Conservation (phyloP, 805 yeast species). For the Hanseniaspora singularis region DNA sequence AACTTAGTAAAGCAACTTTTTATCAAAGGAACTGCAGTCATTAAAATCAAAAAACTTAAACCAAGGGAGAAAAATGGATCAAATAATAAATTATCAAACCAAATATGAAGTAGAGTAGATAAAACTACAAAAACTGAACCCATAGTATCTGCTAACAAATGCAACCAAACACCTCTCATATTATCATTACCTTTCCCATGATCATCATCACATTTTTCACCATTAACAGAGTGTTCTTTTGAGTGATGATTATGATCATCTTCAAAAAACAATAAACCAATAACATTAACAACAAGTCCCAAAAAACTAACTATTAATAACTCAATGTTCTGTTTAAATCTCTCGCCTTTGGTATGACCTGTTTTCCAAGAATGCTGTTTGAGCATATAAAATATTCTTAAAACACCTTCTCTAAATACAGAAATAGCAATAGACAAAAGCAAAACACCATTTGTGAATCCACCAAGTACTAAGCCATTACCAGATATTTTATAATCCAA, state of each 20-base stretch:
- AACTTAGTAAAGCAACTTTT: conserved; percentile 57
- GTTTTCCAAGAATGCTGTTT: background rate
- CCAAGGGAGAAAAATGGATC: conserved; percentile 88
- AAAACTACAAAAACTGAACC: conserved; percentile 97
- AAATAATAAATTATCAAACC: conserved; percentile 57
- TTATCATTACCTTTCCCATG: conserved; percentile 37
- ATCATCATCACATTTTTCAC: conserved; percentile 21
- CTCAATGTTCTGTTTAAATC: conserved; percentile 68
- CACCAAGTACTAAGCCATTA: conserved; percentile 58
- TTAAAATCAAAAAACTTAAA: conserved; percentile 67
- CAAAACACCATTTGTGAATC: conserved; percentile 86
- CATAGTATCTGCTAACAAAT: conserved; percentile 85
- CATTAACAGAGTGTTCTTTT: no score
- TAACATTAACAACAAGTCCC: conserved; percentile 78
- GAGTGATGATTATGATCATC: conserved; percentile 50
- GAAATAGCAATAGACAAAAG: conserved; percentile 82
- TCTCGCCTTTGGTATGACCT: conserved; percentile 46
- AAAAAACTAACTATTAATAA: conserved; percentile 69
- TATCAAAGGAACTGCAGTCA: conserved; percentile 74
- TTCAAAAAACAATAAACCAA: conserved; percentile 89
- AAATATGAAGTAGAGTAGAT: conserved; percentile 65
- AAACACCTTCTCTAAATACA: conserved; percentile 74
- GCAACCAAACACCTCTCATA: conserved; percentile 89
- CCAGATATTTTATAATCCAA: conserved; percentile 68
- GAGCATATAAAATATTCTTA: conserved; percentile 44